These are phyloP conservation scores for Fusarium xylarioides DNA, from an alignment of 2,329 filamentous ascomycete genomes.

Conservation along the genomic window DNA sequence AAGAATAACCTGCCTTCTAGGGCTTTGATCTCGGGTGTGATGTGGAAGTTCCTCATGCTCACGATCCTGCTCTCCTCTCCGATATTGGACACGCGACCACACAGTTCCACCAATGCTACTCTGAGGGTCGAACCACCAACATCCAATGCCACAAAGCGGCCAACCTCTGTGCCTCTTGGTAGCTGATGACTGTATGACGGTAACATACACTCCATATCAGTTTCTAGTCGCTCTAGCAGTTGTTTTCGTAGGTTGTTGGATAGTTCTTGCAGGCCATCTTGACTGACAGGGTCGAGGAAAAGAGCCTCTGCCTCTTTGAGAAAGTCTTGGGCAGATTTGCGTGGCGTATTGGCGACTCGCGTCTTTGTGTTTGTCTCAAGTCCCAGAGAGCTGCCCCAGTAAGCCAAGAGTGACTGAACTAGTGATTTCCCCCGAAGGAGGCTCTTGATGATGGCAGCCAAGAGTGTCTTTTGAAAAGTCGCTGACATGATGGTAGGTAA, in stretches of 20 bases:
- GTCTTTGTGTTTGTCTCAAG: conserved; percentile 43
- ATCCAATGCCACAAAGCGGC: conserved; percentile 70
- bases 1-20: conserved; percentile 70
- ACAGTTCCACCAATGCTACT: conserved; percentile 70
- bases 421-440: conserved; percentile 68
- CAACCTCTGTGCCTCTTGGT: conserved; percentile 66
- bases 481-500: conserved; percentile 64
- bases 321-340: conserved; percentile 58
- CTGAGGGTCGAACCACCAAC: conserved; percentile 75
- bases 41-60: conserved; percentile 64
- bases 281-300: conserved; percentile 59
- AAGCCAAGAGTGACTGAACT: conserved; percentile 64
- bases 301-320: conserved; percentile 64
- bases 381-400: conserved; percentile 58
- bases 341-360: conserved; percentile 29
- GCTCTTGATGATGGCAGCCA: conserved; percentile 65
- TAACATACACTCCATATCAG: conserved; percentile 68
- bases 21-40: conserved; percentile 63
- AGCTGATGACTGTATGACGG: conserved; percentile 73
- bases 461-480: conserved; percentile 62
- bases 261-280: conserved; percentile 56
- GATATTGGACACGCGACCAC: conserved; percentile 52
- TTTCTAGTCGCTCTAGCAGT: conserved; percentile 61
- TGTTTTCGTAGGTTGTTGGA: conserved; percentile 62
- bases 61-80: conserved; percentile 61